These are phyloP conservation scores for Porcisia hertigi DNA, from an alignment of 208 protist genomes.

Conservation along the genomic window DNA sequence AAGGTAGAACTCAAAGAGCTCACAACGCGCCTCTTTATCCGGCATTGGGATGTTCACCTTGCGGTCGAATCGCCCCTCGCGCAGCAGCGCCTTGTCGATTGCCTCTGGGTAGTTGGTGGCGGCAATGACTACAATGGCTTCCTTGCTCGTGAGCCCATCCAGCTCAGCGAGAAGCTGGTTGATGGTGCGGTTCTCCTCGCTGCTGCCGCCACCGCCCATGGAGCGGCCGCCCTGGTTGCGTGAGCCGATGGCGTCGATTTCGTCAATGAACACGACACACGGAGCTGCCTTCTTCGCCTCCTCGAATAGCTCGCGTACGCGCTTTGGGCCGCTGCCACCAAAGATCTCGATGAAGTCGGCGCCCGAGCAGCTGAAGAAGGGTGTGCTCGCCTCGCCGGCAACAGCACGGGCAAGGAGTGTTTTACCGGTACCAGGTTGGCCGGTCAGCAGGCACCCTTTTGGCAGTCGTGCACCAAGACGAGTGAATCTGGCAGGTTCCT, in stretches of 20 bases:
- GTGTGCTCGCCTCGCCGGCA: constrained; percentile 94
- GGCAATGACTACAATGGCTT: constrained; percentile 96
- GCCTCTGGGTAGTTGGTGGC: constrained; percentile 97
- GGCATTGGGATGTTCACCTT: constrained; percentile 94
- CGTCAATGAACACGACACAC: constrained; percentile 98
- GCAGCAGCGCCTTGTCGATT: constrained; percentile 94
- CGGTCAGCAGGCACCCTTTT: constrained; percentile 96
- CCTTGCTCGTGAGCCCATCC: constrained; percentile 93
- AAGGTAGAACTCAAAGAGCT: constrained; percentile 93
- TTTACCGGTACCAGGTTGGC: constrained; percentile 98
- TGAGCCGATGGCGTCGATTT: constrained; percentile 98
- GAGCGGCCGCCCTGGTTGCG: constrained; percentile 79
- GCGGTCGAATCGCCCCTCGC: constrained; percentile 92
- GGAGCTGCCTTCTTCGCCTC: constrained; percentile 94
- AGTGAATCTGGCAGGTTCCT: constrained; percentile 95
- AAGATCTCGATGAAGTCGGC: constrained; percentile 99
- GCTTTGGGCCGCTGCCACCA: constrained; percentile 94
- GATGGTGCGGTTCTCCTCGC: constrained; percentile 95
- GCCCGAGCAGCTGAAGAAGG: constrained; percentile 96
- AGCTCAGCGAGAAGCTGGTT: constrained; percentile 97
- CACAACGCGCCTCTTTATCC: constrained; percentile 77
- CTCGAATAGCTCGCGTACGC: constrained; percentile 96
- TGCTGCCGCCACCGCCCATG: constrained; percentile 86
- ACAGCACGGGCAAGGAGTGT: constrained; percentile 97
- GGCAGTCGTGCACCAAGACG: constrained; percentile 97